Evolutionary conservation across 2,329 filamentous ascomycete genomes (phyloP).

Genomic region (Coniochaeta sp.): DNA sequence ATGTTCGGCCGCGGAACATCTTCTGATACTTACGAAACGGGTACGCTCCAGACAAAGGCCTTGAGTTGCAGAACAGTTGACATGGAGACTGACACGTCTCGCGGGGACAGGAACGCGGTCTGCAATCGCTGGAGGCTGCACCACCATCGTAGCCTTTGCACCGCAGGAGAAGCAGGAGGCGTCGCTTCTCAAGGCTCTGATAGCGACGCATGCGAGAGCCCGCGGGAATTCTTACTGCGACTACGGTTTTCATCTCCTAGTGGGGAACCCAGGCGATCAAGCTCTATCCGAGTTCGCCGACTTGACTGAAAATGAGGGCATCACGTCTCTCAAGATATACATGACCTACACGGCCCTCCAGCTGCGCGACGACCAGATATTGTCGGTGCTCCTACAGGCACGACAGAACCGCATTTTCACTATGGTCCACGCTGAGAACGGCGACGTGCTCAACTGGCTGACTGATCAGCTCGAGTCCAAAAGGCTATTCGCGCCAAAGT

Average conservation of each 20-base stretch:
- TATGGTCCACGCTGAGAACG: conserved; percentile 48
- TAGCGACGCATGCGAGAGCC: conserved; percentile 37
- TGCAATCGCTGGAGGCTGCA: conserved; percentile 51
- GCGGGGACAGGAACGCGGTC: conserved; percentile 40
- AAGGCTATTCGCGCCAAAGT: conserved; percentile 39
- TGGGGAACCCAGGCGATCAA: conserved; percentile 33
- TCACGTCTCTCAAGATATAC: conserved; percentile 42
- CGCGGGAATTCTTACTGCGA: conserved; percentile 41
- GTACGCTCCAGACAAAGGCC: background rate
- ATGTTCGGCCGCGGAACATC: conserved; percentile 23
- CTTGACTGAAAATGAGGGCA: conserved; percentile 27
- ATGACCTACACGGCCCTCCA: conserved; percentile 45
- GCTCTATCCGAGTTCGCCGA: conserved; percentile 32
- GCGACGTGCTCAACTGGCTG: conserved; percentile 44
- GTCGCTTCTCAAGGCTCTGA: conserved; percentile 35
- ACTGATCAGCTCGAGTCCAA: conserved; percentile 42
- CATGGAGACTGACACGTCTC: background rate
- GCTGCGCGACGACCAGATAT: conserved; percentile 38
- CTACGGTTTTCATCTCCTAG: conserved; percentile 47
- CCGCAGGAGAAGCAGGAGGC: conserved; percentile 38
- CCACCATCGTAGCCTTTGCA: conserved; percentile 51
- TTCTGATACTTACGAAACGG: conserved; percentile 21
- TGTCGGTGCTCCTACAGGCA: conserved; percentile 41
- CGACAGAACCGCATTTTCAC: conserved; percentile 39
- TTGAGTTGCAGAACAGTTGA: background rate